phyloP scores from a whole-genome alignment of 1,284 basidiomycete genomes.

The Agroathelia rolfsii region DNA sequence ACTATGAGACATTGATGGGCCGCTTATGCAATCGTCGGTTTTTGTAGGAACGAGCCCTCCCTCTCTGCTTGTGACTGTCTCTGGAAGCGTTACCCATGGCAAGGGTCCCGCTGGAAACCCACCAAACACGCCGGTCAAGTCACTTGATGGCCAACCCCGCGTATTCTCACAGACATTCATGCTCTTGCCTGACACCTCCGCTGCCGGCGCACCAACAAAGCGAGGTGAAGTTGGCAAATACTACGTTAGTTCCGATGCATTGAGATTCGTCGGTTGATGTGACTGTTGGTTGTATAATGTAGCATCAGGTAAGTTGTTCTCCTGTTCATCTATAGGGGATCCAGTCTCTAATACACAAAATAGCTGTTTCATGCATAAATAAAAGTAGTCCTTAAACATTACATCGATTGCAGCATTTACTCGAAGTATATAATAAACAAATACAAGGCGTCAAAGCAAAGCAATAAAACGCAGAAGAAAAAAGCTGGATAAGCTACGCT shows the following conservation, averaged over 20 bases:
- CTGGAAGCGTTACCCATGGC: conserved; percentile 71
- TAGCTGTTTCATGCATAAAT: too few relatives aligned
- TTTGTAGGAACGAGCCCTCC: conserved; percentile 59
- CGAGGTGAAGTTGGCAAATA: conserved; percentile 70
- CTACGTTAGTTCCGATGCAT: conserved; percentile 63
- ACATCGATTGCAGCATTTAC: too few relatives aligned
- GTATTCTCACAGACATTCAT: conserved; percentile 83
- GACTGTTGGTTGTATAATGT: too few relatives aligned
- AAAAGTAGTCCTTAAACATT: too few relatives aligned
- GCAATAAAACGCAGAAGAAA: conserved; percentile 6
- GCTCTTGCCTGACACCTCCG: conserved; percentile 63
- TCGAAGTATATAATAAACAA: too few relatives aligned
- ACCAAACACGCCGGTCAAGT: conserved; percentile 35
- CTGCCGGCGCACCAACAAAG: conserved; percentile 47
- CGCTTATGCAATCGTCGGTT: too few relatives aligned
- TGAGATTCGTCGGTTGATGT: conserved; percentile 75
- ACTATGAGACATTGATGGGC: too few relatives aligned
- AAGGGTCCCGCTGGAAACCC: conserved; percentile 47
- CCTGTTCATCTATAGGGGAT: too few relatives aligned
- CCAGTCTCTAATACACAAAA: too few relatives aligned
- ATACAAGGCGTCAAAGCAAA: too few relatives aligned
- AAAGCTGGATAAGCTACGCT: conserved; percentile 1
- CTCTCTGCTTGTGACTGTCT: conserved; percentile 67
- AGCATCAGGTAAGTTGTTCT: too few relatives aligned
- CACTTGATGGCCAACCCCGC: conserved; percentile 65